Evolutionary conservation across 179 eudicot genomes (phyloP).

Genomic region (Nepenthes alata): DNA sequence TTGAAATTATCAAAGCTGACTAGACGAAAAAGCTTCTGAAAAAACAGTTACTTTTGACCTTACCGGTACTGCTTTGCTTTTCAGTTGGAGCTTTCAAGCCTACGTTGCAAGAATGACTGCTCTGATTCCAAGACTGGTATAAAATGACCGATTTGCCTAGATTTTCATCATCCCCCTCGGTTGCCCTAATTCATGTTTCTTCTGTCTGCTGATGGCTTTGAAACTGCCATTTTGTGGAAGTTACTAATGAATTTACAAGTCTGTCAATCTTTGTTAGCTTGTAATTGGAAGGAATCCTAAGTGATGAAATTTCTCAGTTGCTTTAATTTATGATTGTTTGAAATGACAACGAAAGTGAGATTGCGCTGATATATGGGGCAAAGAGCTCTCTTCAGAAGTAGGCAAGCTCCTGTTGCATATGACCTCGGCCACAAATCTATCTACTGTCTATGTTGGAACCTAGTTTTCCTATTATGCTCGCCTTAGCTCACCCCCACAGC

Average conservation of each 20-base stretch:
- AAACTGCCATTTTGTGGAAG: no score
- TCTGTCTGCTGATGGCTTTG: no score
- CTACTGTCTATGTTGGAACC: no score
- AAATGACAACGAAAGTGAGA: neutral
- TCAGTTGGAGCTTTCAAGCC: neutral
- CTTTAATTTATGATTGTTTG: no score
- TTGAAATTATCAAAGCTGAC: neutral
- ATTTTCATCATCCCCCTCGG: no score
- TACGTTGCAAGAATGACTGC: no score
- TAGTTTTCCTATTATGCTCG: no score
- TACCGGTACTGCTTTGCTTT: neutral
- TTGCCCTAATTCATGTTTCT: no score
- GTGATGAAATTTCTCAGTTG: neutral
- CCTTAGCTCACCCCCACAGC: no score
- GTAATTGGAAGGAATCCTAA: neutral
- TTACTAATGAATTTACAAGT: no score
- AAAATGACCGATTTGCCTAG: neutral
- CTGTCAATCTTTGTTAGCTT: neutral
- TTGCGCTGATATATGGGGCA: neutral
- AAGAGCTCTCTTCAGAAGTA: neutral
- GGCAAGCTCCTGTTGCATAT: neutral
- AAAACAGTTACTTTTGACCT: no score
- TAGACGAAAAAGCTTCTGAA: no score
- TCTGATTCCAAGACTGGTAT: neutral
- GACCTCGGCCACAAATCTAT: neutral